Evolutionary conservation across 805 yeast genomes (phyloP).

Genomic region (Nakazawaea siamensis): DNA sequence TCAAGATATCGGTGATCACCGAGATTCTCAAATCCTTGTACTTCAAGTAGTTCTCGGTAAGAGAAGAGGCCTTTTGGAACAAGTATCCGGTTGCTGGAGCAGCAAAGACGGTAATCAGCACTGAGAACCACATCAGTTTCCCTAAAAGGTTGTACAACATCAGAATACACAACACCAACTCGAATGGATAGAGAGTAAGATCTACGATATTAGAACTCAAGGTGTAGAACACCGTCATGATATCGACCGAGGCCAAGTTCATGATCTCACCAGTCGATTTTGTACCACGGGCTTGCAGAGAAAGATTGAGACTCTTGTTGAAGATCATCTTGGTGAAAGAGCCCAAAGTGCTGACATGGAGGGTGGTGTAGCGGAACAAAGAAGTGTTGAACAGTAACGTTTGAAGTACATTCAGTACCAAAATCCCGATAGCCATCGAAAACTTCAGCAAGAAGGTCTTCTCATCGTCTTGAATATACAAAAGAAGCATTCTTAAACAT

Average conservation of each 20-base stretch:
- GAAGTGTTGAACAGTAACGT: constrained; percentile 50
- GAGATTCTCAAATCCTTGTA: constrained; percentile 55
- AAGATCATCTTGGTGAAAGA: constrained; percentile 41
- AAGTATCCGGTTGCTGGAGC: constrained; percentile 47
- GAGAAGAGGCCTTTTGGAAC: constrained; percentile 33
- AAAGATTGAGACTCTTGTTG: constrained; percentile 49
- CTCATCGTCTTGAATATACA: constrained; percentile 21
- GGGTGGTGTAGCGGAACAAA: neutral
- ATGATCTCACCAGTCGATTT: constrained; percentile 61
- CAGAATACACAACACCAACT: constrained; percentile 32
- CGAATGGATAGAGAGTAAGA: constrained; percentile 36
- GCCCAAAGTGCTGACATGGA: neutral
- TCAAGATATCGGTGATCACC: constrained; percentile 48
- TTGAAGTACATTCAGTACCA: constrained; percentile 42
- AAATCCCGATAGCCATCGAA: constrained; percentile 47
- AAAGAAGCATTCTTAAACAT: constrained; percentile 31
- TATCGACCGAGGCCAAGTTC: constrained; percentile 60
- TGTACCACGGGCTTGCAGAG: constrained; percentile 45
- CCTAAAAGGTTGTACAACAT: constrained; percentile 52
- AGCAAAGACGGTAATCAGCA: constrained; percentile 41
- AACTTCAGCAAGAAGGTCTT: constrained; percentile 43
- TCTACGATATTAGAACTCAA: constrained; percentile 34
- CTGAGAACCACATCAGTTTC: constrained; percentile 49
- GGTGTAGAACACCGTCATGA: constrained; percentile 45
- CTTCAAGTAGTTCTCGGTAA: constrained; percentile 49